Evolutionary conservation across 495 filamentous ascomycete species (phyloP), one percentile per base, ranked within the genome.

Genomic region (Hypoxylon cercidicola): DNA sequence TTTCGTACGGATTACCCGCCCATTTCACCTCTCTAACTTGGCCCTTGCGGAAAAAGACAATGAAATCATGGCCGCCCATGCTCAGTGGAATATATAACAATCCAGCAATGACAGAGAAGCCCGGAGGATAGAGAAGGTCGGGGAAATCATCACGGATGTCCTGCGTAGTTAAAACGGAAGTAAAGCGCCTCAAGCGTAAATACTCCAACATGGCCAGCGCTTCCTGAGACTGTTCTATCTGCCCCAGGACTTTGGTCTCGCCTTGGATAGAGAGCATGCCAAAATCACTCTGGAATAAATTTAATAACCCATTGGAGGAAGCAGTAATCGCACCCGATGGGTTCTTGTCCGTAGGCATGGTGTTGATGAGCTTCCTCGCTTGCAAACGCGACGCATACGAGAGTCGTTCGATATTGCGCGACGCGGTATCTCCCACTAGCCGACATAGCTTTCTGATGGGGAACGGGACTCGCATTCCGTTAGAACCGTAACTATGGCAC

Each of bases 1-100:
- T 94, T 46, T 94, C 91, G 68, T 97, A 93, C 0, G 93, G 93
- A 73, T 97, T 97, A 1, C 94, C 93, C 0, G 93, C 94, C 93
- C 93, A 97, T 72, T 88, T 92, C 5, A 96, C 91, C 66, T 95
- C 87, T 45, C 83, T 88, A 11, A 90, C 62, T 62, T 94, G 90
- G 1, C 91, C 88, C 59, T 85, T 90, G 4, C 93, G 86, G 77
- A 97, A 96, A 68, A 97, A 96, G 0, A 93, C 90, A 40, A 97
- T 97, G 69, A 97, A 97, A 65, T 97, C 93, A 35, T 74, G 77
- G 9, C 93, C 93, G 43, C 85, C 85, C 8, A 86, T 77, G 12
- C 90, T 93, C 0, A 97, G 75, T 0, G 93, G 93, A 0, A 97
- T 93, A 44, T 96, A 85, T 4, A 97, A 78, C 48, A 97, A 67